Evolutionary conservation across 192 early-diverging fungal genomes (phyloP).

Genomic region (Backusella parvicylindrica): DNA sequence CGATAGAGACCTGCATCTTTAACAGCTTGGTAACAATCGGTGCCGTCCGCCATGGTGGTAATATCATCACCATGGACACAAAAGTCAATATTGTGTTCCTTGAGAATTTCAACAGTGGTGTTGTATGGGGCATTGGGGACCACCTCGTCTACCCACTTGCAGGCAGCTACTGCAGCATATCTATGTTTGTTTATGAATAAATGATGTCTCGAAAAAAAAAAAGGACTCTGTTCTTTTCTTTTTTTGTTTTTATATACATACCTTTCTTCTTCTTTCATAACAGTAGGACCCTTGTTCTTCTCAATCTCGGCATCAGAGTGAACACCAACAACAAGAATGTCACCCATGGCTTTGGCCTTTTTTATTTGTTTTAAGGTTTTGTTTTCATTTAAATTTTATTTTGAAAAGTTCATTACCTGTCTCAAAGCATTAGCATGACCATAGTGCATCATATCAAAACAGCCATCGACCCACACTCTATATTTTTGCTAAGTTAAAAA

Average conservation of each 20-base stretch:
- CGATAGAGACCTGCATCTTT: constrained; percentile 93
- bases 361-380: background rate
- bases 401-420: constrained; percentile 53
- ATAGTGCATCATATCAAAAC: constrained; percentile 98
- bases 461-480: constrained; percentile 88
- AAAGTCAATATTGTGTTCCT: constrained; percentile 88
- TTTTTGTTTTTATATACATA: constrained; percentile 17
- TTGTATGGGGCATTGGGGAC: constrained; percentile 91
- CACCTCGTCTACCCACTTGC: constrained; percentile 96
- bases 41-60: constrained; percentile 93
- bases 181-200: constrained; percentile 63
- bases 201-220: background rate
- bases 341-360: constrained; percentile 92
- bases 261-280: constrained; percentile 95
- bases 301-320: constrained; percentile 94
- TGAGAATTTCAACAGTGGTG: constrained; percentile 82
- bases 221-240: background rate
- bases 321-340: constrained; percentile 92
- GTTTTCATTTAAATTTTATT: background rate
- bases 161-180: constrained; percentile 91
- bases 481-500: background rate
- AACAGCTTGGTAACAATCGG: constrained; percentile 94
- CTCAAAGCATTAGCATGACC: constrained; percentile 95
- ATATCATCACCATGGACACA: constrained; percentile 98
- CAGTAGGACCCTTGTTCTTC: constrained; percentile 93